These are phyloP conservation scores for Pseudohalonectria lignicola DNA, from an alignment of 2,329 filamentous ascomycete genomes.

Conservation along the genomic window DNA sequence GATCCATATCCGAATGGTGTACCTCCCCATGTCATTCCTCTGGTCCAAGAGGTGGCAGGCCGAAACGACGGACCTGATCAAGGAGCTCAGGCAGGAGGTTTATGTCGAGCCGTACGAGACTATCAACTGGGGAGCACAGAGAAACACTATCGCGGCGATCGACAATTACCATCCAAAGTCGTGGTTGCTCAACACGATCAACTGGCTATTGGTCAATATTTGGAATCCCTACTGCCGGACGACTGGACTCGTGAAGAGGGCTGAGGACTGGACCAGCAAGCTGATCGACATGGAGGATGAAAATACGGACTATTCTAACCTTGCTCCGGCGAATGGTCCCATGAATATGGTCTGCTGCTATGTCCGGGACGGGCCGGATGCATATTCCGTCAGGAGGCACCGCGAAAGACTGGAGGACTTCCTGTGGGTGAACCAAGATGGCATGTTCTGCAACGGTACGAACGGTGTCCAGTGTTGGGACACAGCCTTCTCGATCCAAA, in stretches of 20 bases:
- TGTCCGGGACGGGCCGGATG: conserved; percentile 69
- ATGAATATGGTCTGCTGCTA: conserved; percentile 88
- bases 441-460: conserved; percentile 90
- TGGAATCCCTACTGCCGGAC: conserved; percentile 71
- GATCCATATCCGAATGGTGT: conserved; percentile 98
- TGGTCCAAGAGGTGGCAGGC: conserved; percentile 76
- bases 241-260: conserved; percentile 52
- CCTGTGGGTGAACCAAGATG: conserved; percentile 84
- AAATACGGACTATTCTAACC: conserved; percentile 77
- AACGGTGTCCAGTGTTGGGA: conserved; percentile 99
- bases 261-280: conserved; percentile 72
- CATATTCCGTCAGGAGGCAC: conserved; percentile 62
- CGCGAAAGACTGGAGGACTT: conserved; percentile 75
- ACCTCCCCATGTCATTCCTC: conserved; percentile 80
- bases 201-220: conserved; percentile 68
- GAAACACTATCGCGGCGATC: conserved; percentile 66
- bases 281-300: conserved; percentile 84
- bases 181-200: conserved; percentile 67
- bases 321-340: conserved; percentile 81
- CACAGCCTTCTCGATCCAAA: conserved; percentile 81
- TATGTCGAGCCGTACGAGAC: conserved; percentile 68
- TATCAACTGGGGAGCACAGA: conserved; percentile 66
- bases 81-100: conserved; percentile 66
- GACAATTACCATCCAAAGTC: conserved; percentile 95
- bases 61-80: conserved; percentile 63